Evolutionary conservation across 176 grass and related monocot species (phyloP).

Genomic region (Cenchrus americanus): DNA sequence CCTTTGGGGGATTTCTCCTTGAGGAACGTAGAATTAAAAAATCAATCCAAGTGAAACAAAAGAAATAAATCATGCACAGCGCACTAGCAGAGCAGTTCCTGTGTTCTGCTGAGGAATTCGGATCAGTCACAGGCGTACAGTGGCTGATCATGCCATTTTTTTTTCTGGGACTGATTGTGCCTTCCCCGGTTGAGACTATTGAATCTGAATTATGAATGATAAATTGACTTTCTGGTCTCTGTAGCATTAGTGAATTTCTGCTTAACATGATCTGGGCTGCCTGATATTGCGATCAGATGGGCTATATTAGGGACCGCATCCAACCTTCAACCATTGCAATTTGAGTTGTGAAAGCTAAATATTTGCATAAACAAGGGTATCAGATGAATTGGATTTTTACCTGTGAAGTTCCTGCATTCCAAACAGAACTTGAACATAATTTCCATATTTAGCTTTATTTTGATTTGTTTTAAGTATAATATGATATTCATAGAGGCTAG

Average conservation of each 20-base stretch:
- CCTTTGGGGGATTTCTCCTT: neutral
- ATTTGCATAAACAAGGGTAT: constrained; percentile 1
- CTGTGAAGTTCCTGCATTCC: neutral
- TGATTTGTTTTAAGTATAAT: neutral
- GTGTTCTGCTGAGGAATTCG: neutral
- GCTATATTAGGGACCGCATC: neutral
- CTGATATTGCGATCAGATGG: neutral
- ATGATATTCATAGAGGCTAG: neutral
- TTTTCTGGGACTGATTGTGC: neutral
- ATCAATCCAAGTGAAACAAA: neutral
- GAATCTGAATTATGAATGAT: neutral
- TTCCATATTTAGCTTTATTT: neutral
- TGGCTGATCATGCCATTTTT: too few species aligned
- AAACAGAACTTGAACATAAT: neutral
- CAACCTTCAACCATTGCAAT: neutral
- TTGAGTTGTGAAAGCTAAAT: neutral
- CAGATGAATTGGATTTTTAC: neutral
- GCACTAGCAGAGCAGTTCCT: neutral
- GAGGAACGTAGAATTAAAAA: neutral
- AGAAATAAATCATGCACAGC: neutral
- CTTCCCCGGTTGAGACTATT: neutral
- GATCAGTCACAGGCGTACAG: neutral
- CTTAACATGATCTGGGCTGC: neutral
- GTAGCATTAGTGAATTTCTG: neutral
- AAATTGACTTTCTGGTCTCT: neutral